phyloP scores from a whole-genome alignment of 805 yeast species.

The Yarrowia bubula region DNA sequence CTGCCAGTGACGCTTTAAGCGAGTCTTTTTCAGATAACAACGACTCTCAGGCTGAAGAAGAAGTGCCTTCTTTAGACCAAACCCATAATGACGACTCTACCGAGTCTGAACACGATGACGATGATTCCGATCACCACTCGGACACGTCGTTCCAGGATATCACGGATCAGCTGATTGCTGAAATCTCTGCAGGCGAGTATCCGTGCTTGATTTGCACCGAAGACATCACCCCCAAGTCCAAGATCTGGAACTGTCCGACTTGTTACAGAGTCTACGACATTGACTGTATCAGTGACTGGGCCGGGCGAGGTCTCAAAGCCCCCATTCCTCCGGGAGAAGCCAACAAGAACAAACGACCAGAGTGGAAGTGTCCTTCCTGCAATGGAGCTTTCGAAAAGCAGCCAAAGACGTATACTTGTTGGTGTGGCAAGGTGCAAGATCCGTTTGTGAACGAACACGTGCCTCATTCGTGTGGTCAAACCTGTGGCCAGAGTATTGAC shows the following conservation, averaged over 20 bases:
- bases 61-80: neutral
- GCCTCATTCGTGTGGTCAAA: slow-evolving; percentile 89
- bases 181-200: slow-evolving; percentile 67
- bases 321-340: neutral
- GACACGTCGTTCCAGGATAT: slow-evolving; percentile 14
- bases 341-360: slow-evolving; percentile 36
- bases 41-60: neutral
- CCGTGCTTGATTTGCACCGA: slow-evolving; percentile 86
- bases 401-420: slow-evolving; percentile 66
- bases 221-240: slow-evolving; percentile 63
- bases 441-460: slow-evolving; percentile 53
- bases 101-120: neutral
- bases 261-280: slow-evolving; percentile 86
- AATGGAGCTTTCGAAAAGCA: slow-evolving; percentile 48
- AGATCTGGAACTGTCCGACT: slow-evolving; percentile 72
- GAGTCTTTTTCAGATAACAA: neutral
- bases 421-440: slow-evolving; percentile 81
- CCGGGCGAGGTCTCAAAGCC: slow-evolving; percentile 51
- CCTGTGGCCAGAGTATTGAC: slow-evolving; percentile 57
- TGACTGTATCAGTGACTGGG: slow-evolving; percentile 86
- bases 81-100: neutral
- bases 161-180: slow-evolving; percentile 36
- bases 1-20: neutral
- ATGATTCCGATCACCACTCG: neutral
- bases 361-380: slow-evolving; percentile 89